Evolutionary conservation across 805 yeast species (phyloP), one percentile per base, ranked within the genome.

Genomic region (Cyberlindnera maclurae): DNA sequence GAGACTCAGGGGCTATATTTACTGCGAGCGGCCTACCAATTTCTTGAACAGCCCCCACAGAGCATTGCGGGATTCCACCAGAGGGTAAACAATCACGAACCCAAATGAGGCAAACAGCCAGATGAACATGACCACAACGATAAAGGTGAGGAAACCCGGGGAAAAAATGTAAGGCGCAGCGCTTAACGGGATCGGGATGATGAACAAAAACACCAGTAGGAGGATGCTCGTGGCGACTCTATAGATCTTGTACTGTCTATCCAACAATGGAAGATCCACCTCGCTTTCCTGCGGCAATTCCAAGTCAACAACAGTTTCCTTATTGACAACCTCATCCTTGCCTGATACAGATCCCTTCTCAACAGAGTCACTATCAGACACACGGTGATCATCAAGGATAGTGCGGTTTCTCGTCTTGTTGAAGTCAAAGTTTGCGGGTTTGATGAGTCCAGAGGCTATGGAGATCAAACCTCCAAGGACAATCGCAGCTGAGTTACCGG

Each of bases 381-480:
- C 39, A 16, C 20, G 31, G 20, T 37, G 37, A 15, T 13, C 24
- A 20, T 20, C 24, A 20, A 37, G 45, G 34, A 59, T 53, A 3
- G 65, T 61, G 42, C 55, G 55, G 43, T 62, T 62, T 50, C 68
- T 55, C 5, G 65, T 62, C 13, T 32, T 45, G 16, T 53, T 49
- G 40, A 51, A 62, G 44, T 67, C 68, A 46, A 64, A 67, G 38
- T 64, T 55, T 11, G 61, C 67, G n/a, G 71, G 71, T 46, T 56
- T 54, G 29, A 65, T 52, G 34, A 57, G 41, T 4, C 69, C 58
- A 12, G 52, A 41, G 11, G 41, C 50, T 15, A 61, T 43, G 3
- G 68, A 52, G 30, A 62, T 52, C 9, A 63, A 40, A 26, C 65
- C 68, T n/a, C 68, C 65, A 38, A 62, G 46, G 5, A 57, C 49